A percentile compares a stretch with the other conserved stretches of the same genome.
phyloP scores from a whole-genome alignment of 306 rosid species.

The Carpinus fangiana region DNA sequence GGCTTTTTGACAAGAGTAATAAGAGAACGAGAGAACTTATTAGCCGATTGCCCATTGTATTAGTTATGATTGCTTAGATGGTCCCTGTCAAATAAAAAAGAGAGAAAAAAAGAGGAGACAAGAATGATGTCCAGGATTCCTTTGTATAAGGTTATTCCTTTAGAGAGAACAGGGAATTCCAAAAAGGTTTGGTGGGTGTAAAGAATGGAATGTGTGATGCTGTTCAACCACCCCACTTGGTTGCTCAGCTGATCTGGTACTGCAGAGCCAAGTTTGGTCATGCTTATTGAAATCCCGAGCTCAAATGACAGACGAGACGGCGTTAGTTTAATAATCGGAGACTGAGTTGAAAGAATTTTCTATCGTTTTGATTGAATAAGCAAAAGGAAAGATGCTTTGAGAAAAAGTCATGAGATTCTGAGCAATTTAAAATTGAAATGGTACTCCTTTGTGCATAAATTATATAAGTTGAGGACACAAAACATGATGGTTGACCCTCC shows the following conservation, averaged over 20 bases:
- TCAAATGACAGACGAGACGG: too few species aligned
- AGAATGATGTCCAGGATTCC: not conserved
- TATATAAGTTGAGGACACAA: not conserved
- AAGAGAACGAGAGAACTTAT: too few species aligned
- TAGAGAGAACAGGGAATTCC: conserved; percentile 1
- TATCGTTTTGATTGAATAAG: not conserved
- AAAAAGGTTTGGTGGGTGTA: not conserved
- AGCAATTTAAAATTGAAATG: not conserved
- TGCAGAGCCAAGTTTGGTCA: not conserved
- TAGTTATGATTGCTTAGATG: not conserved
- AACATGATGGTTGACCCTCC: not conserved
- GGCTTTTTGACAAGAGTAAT: too few species aligned
- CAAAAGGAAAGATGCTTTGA: conserved; percentile 5
- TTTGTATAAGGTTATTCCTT: conserved; percentile 9
- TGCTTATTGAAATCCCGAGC: too few species aligned
- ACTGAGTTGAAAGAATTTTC: too few species aligned
- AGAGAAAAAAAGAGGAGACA: not conserved
- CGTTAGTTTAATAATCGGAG: too few species aligned
- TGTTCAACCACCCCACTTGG: conserved; percentile 21
- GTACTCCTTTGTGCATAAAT: not conserved
- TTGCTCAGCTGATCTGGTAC: conserved; percentile 15
- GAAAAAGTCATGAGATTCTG: conserved; percentile 2
- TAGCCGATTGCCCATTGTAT: too few species aligned
- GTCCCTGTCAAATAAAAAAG: conserved; percentile 11
- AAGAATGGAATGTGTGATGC: conserved; percentile 6